Evolutionary conservation across 495 filamentous ascomycete species (phyloP).

Genomic region (Bombardia bombarda): DNA sequence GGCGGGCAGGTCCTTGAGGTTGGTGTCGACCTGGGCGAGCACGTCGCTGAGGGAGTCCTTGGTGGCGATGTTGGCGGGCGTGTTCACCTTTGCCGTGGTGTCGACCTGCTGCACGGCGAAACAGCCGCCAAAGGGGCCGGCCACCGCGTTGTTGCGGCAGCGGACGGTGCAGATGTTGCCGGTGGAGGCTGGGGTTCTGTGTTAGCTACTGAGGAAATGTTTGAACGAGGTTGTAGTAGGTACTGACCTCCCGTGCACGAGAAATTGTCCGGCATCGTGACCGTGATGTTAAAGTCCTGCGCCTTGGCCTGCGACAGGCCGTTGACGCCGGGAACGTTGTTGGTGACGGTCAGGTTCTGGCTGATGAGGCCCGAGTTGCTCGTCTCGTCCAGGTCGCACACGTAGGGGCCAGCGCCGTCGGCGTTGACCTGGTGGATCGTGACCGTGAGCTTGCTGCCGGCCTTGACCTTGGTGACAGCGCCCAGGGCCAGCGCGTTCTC

Average conservation of each 20-base stretch:
- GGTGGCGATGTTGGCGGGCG: conserved; percentile 24
- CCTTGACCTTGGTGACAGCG: conserved; percentile 35
- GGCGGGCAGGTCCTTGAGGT: conserved; percentile 26
- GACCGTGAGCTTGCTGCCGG: conserved; percentile 28
- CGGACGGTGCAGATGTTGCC: conserved; percentile 50
- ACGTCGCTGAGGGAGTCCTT: conserved; percentile 21
- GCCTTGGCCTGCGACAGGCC: conserved; percentile 39
- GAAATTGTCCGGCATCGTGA: conserved; percentile 34
- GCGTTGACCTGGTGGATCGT: conserved; percentile 49
- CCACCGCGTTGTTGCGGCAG: conserved; percentile 46
- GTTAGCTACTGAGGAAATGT: background rate
- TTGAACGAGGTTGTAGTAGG: background rate
- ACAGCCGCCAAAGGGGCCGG: conserved; percentile 48
- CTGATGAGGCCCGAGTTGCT: conserved; percentile 35
- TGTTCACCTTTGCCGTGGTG: conserved; percentile 23
- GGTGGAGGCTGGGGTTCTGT: conserved; percentile 23
- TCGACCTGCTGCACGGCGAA: conserved; percentile 40
- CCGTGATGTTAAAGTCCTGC: conserved; percentile 36
- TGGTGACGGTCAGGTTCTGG: conserved; percentile 32
- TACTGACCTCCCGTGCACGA: conserved; percentile 31
- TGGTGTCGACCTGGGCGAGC: conserved; percentile 19
- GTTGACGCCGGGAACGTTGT: conserved; percentile 39
- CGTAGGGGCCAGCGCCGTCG: conserved; percentile 47
- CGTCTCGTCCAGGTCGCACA: conserved; percentile 39
- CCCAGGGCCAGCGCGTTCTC: conserved; percentile 37